These are phyloP conservation scores for Porogramme epimiltina DNA, from an alignment of 1,284 basidiomycete species.

Conservation along the genomic window DNA sequence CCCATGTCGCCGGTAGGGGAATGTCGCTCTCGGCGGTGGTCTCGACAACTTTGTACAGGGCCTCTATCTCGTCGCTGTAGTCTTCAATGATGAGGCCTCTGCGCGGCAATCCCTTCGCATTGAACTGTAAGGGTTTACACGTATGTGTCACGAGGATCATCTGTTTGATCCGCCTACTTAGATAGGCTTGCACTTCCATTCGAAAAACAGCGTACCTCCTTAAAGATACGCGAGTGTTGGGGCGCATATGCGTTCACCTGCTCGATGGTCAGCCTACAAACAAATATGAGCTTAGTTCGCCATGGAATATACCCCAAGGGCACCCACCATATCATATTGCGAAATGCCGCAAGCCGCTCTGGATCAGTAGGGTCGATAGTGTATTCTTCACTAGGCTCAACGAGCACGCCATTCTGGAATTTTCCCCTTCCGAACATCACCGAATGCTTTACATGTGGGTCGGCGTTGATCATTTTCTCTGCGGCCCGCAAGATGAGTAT, in stretches of 20 bases:
- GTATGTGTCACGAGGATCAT: constrained; percentile 38
- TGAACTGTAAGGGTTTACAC: constrained; percentile 37
- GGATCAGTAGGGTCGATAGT: constrained; percentile 34
- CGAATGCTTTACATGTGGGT: constrained; percentile 34
- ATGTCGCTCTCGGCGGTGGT: constrained; percentile 29
- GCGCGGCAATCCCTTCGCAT: constrained; percentile 36
- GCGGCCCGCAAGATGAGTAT: too few species aligned
- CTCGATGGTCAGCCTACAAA: constrained; percentile 39
- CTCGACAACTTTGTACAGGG: constrained; percentile 34
- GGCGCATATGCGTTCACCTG: constrained; percentile 42
- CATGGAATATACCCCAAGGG: neutral
- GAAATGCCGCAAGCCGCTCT: constrained; percentile 30
- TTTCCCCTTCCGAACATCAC: constrained; percentile 43
- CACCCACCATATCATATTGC: constrained; percentile 37
- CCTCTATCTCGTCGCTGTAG: constrained; percentile 38
- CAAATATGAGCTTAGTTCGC: neutral
- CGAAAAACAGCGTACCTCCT: constrained; percentile 31
- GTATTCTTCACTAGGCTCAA: constrained; percentile 37
- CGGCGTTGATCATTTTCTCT: constrained; percentile 41
- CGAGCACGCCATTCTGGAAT: constrained; percentile 44
- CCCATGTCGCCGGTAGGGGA: constrained; percentile 32
- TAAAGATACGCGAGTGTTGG: constrained; percentile 44
- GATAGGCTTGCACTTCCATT: neutral
- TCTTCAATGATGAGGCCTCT: constrained; percentile 35
- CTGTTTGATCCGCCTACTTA: constrained; percentile 22